Conservation (phyloP, 2,329 filamentous ascomycete genomes). For the Colletotrichum coccodes region DNA sequence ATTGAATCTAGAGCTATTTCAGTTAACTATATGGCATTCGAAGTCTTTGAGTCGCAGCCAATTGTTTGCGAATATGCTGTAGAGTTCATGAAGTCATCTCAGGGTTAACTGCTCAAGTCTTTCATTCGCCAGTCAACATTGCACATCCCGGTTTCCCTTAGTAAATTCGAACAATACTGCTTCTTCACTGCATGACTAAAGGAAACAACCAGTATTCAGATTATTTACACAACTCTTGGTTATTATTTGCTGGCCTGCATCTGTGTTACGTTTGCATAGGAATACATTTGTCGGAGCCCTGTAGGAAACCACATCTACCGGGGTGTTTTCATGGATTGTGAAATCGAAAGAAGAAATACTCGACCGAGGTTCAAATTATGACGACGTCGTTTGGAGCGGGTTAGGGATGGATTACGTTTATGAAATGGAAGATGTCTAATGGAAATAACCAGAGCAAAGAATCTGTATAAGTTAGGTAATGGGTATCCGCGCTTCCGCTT, state of each 20-base stretch:
- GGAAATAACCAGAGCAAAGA: background rate
- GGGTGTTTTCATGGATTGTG: background rate
- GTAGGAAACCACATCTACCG: background rate
- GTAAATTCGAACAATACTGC: background rate
- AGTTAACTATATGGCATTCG: too few species aligned
- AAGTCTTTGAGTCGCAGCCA: background rate
- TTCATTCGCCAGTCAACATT: background rate
- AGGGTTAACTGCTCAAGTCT: background rate
- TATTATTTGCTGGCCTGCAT: background rate
- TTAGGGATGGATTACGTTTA: constrained; percentile 19
- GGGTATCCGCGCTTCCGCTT: constrained; percentile 12
- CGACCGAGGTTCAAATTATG: background rate
- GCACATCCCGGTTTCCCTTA: background rate
- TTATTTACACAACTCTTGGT: background rate
- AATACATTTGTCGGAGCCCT: background rate
- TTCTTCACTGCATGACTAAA: background rate
- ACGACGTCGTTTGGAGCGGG: background rate
- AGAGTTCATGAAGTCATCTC: background rate
- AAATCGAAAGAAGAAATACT: background rate
- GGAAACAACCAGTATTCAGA: background rate
- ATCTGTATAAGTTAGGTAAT: constrained; percentile 18
- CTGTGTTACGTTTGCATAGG: background rate
- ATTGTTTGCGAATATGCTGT: background rate
- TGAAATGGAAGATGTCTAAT: constrained; percentile 17
- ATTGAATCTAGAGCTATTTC: too few species aligned